Base-by-base conservation (phyloP, 306 rosid species). In the Citrullus amarus region DNA sequence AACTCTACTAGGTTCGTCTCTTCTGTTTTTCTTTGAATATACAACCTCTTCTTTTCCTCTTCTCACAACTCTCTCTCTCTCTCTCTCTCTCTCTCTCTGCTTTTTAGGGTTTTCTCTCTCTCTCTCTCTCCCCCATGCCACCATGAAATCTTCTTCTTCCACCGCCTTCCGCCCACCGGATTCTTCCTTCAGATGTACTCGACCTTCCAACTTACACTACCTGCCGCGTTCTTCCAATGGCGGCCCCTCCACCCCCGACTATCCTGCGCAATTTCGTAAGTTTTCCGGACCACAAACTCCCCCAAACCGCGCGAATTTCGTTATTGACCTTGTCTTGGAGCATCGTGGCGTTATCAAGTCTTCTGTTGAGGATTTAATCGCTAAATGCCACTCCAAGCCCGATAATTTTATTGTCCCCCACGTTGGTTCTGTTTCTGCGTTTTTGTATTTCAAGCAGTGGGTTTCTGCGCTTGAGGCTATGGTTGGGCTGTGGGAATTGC, bases 401-500 rank as follows among this genome's bases (percentile, higher is more conserved):
- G 87, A 86, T 1, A n/a, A 15, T 3, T 70, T 17, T 36, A 30
- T 25, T 1, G 57, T 83, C 28, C 43, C 8, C 8, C 82, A 78
- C 3, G 2, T 43, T 8, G 87, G 79, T 17, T 11, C 10, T 11
- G 80, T 84, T 2, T 88, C 85, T 8, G 97, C 84, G 3, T 18
- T n/a, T 32, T 83, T 92, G 67, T 72, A 6, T 75, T 95, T 85
- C 63, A 34, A 55, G 28, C 83, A 86, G 60, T 90, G 92, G 93
- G 83, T 61, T 22, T 81, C 83, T 8, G 90, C 96, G 20, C 86
- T 83, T 18, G 90, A 86, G 25, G 89, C 92, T n/a, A 41, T 88
- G 38, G 93, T 82, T 2, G 80, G 38, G 34, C 78, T 95, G 6
- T 95, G 99, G 99, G 86, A 84, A 32, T 78, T 75, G 63, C 91